Base-by-base conservation (phyloP, 2,329 filamentous ascomycete species). In the Ophiosphaerella herpotricha region DNA sequence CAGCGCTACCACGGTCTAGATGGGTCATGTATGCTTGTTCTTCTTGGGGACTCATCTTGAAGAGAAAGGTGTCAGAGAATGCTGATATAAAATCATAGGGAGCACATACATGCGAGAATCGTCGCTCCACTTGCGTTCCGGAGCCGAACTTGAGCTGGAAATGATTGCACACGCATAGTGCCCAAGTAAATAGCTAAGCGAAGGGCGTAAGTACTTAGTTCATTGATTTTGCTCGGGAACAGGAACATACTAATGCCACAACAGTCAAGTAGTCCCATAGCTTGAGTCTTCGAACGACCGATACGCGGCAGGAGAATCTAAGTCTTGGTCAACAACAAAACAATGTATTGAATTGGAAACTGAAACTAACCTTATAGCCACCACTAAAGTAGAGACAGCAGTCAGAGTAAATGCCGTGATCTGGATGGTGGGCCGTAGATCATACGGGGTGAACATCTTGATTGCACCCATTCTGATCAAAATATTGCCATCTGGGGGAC, bases 251-350 rank as follows among this genome's bases (percentile, higher is more conserved):
- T 39, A 67, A 36, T 24, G 63, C 63, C 5, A 36, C 34, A 5
- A 54, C 11, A 41, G 66, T 66, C 16, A 66, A 43, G 34, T 58
- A 67, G 46, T 68, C 63, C 43, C 66, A 64, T 6, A 48, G 18
- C 34, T 63, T 62, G n/a, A 64, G 33, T 41, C 39, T 61, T 8
- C 61, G 55, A 14, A 63, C 55, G 14, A 67, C 46, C 47, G 50
- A 67, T 42, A 61, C 39, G n/a, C 64, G 63, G 41, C 59, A 66
- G 36, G 58, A 66, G 49, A 66, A 64, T 39, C 64, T 66, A 16
- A 3, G 18, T 18, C 12, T 24, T 9, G 3, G 18, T 13, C 54
- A 11, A 48, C 43, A 16, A 46, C 16, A 26, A 21, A 31, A 12
- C 9, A 9, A 36, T 7, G 8, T 1, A 29, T 16, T 13, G 4